Percentiles rank a stretch among this genome's conserved stretches.
These are phyloP conservation scores for Ganoderma resinaceum DNA, from an alignment of 1,284 basidiomycete species.

Conservation along the genomic window DNA sequence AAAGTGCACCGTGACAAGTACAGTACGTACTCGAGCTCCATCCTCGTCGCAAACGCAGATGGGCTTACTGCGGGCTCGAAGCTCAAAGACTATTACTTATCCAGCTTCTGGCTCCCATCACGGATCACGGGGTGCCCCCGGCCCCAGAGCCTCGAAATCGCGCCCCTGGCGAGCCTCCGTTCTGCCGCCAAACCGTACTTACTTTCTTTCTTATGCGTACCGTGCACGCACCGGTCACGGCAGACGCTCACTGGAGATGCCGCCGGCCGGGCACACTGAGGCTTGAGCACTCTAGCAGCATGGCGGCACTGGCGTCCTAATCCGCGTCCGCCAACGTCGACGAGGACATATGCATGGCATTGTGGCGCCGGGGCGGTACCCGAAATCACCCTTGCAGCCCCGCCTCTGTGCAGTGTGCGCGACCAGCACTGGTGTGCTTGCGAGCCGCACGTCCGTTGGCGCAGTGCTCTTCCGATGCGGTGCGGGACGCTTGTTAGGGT, in stretches of 20 bases:
- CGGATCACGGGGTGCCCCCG: not conserved
- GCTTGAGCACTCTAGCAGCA: not conserved
- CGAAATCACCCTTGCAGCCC: not conserved
- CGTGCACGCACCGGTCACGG: not conserved
- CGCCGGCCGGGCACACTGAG: too few relatives aligned
- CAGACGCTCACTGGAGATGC: conserved; percentile 3
- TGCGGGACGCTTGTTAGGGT: conserved; percentile 7
- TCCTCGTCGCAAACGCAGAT: not conserved
- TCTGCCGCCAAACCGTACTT: not conserved
- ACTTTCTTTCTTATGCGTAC: not conserved
- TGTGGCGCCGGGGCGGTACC: conserved; percentile 8
- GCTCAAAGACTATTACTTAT: not conserved
- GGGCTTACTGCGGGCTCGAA: not conserved
- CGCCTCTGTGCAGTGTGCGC: not conserved
- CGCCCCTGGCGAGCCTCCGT: not conserved
- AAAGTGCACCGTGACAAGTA: not conserved
- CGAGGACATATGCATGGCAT: conserved; percentile 1
- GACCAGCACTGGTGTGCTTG: not conserved
- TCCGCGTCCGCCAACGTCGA: not conserved
- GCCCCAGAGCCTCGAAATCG: not conserved
- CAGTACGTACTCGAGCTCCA: not conserved
- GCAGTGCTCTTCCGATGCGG: not conserved
- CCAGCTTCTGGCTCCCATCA: not conserved
- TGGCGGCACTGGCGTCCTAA: not conserved
- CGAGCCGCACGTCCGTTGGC: not conserved